Evolutionary conservation across 2,329 filamentous ascomycete species (phyloP), one percentile per base, ranked within the genome.

Genomic region (Hansfordia pulvinata): DNA sequence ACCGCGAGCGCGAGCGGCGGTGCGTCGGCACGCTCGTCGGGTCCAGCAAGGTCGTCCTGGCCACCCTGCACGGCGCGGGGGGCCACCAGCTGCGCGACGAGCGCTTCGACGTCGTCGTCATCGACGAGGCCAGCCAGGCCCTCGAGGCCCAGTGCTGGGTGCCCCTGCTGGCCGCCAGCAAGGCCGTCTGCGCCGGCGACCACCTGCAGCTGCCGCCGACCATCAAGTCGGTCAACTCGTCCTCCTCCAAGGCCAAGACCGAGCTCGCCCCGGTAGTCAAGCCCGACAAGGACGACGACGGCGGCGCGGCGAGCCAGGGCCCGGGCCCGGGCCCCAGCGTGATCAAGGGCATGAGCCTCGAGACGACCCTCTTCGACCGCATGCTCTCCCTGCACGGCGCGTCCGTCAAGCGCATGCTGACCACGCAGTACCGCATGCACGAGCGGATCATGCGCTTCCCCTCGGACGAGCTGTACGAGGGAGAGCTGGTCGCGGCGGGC

Each of bases 111-210:
- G 80, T 93, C 4, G 82, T 98, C 16, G 76, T 98, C 33, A 84
- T 98, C 30, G 90, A 98, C 44, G 90, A 98, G 56, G 90, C 86
- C 4, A 92, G 82, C 47, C 90, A 98, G 50, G 90, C 90, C 2
- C 62, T 96, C 8, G 90, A 98, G 53, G 86, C 90, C 1, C 88
- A 96, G 52, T 94, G 86, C 55, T 98, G 90, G 90, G 86, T 96
- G 27, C 76, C 90, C 8, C 55, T 98, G 24, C 55, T 94, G 11
- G 67, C 71, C 20, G 83, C 83, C 0, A 71, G 63, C 38, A 96
- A 94, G 56, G 76, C 84, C 7, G 76, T 98, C 7, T 76, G 93
- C 35, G 90, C 90, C 1, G 90, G 90, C 25, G 90, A 98, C 47
- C 90, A 96, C 50, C 58, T 96, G 28, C 90, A 98, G 53, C 59